Conservation (phyloP, 768 basidiomycete species). For the Podaxis rugospora region DNA sequence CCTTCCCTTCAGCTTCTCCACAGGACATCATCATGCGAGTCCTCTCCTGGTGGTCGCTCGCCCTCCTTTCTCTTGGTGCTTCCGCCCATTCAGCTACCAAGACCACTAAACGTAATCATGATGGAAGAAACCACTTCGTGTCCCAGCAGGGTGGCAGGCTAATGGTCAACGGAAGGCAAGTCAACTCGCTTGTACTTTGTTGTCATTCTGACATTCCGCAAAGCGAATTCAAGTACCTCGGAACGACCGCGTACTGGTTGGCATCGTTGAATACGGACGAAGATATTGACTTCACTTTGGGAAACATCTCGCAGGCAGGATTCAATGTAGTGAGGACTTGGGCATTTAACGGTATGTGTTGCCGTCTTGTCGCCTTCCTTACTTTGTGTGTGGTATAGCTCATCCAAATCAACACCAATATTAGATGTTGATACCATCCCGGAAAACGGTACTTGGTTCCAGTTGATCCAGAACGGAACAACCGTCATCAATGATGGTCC, state of each 20-base stretch:
- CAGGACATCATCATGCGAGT: constrained; percentile 12
- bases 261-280: constrained; percentile 43
- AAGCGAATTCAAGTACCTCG: constrained; percentile 26
- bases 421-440: constrained; percentile 51
- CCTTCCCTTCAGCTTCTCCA: constrained; percentile 4
- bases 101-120: constrained; percentile 21
- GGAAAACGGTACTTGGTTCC: constrained; percentile 59
- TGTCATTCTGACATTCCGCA: not conserved
- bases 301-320: constrained; percentile 50
- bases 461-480: constrained; percentile 51
- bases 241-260: constrained; percentile 71
- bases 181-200: not conserved
- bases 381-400: not conserved
- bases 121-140: constrained; percentile 32
- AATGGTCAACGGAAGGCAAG: constrained; percentile 50
- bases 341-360: constrained; percentile 61
- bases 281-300: constrained; percentile 56
- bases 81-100: constrained; percentile 22
- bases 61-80: constrained; percentile 17
- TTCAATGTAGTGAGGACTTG: constrained; percentile 62
- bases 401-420: not conserved
- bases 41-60: constrained; percentile 16
- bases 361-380: constrained; percentile 1
- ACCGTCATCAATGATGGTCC: constrained; percentile 52
- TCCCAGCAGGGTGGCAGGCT: constrained; percentile 41